phyloP scores from a whole-genome alignment of 805 yeast genomes.

The Kuraishia cidri region DNA sequence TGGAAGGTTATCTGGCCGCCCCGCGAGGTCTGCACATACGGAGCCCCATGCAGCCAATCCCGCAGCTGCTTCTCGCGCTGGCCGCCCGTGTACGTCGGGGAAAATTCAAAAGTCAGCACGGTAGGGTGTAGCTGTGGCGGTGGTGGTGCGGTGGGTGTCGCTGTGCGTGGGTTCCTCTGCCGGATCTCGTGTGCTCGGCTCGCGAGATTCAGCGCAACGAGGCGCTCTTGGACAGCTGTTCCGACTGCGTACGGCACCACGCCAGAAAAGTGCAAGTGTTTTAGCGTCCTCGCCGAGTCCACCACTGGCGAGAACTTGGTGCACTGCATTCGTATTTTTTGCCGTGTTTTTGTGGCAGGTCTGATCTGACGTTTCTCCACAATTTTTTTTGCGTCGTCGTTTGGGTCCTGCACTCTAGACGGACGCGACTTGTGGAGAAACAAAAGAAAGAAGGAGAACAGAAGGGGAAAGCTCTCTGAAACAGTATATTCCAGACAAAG shows the following conservation, averaged over 20 bases:
- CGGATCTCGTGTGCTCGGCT: too few species aligned
- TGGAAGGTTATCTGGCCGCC: conserved; percentile 98
- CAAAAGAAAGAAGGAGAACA: too few species aligned
- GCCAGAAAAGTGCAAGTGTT: conserved; percentile 34
- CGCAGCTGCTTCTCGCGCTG: conserved; percentile 54
- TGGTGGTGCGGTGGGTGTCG: too few species aligned
- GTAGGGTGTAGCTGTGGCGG: conserved; percentile 59
- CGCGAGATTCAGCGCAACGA: conserved; percentile 48
- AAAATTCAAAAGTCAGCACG: conserved; percentile 75
- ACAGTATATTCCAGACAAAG: neutral
- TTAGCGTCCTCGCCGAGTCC: conserved; percentile 11
- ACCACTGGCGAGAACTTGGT: too few species aligned
- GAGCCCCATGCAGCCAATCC: conserved; percentile 31
- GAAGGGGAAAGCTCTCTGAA: too few species aligned
- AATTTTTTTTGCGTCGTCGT: too few species aligned
- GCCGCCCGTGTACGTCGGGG: conserved; percentile 88
- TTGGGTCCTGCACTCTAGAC: too few species aligned
- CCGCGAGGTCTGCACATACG: conserved; percentile 68
- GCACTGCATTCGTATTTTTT: too few species aligned
- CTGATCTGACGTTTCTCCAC: too few species aligned
- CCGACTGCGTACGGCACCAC: conserved; percentile 37
- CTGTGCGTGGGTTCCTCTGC: too few species aligned
- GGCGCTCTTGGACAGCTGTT: conserved; percentile 41
- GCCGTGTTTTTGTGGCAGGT: too few species aligned
- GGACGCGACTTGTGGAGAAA: too few species aligned